Evolutionary conservation across 1,139 yeast genomes (phyloP).

Genomic region (Spathaspora jeffriesii): DNA sequence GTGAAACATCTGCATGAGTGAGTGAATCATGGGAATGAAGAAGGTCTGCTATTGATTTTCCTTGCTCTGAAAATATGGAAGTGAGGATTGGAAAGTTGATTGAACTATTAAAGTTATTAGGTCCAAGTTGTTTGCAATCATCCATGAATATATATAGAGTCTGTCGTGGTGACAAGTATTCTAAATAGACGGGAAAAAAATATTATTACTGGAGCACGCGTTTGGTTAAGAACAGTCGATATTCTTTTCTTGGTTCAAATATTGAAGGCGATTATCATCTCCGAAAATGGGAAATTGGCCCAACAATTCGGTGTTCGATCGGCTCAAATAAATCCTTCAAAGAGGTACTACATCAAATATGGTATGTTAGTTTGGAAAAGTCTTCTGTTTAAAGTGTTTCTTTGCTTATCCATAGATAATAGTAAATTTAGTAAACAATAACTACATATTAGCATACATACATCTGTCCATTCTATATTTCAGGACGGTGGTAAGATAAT

Average conservation of each 20-base stretch:
- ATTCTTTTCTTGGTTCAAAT: no score
- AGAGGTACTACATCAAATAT: no score
- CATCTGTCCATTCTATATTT: neutral
- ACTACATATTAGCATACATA: neutral
- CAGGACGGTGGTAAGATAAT: neutral
- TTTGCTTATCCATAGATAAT: neutral
- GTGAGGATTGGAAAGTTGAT: slow-evolving; percentile 17
- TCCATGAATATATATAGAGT: slow-evolving; percentile 19
- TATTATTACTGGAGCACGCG: no score
- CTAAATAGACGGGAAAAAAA: neutral
- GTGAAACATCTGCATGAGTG: slow-evolving; percentile 32
- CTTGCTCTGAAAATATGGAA: slow-evolving; percentile 16
- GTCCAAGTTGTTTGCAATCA: slow-evolving; percentile 24
- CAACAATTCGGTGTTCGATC: no score
- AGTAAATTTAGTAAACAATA: neutral
- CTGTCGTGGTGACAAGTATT: neutral
- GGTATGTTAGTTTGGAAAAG: no score
- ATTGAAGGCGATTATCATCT: no score
- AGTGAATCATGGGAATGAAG: slow-evolving; percentile 14
- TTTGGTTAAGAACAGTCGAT: no score
- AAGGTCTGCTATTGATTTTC: slow-evolving; percentile 26
- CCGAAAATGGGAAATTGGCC: no score
- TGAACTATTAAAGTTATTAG: slow-evolving; percentile 13
- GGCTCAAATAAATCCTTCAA: no score
- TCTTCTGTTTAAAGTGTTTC: neutral